phyloP scores from a whole-genome alignment of 345 rosid genomes.

The Salix viminalis region DNA sequence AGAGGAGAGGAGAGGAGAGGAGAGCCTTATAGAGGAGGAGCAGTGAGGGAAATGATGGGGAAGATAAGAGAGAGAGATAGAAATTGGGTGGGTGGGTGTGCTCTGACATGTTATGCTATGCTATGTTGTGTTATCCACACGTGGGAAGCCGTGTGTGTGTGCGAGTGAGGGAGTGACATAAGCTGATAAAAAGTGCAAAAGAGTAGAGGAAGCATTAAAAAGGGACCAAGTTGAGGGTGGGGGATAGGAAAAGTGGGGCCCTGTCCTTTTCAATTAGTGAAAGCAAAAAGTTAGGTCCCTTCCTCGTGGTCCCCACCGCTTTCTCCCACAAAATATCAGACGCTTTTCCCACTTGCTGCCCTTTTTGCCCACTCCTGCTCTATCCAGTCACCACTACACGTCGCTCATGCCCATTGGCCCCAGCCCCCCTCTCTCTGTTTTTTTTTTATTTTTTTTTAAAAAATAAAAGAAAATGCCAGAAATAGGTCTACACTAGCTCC shows the following conservation, averaged over 20 bases:
- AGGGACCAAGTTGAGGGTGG: conserved; percentile 15
- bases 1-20: neutral
- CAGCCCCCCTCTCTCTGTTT: too few species aligned
- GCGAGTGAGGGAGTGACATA: conserved; percentile 27
- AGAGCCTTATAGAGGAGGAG: neutral
- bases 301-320: neutral
- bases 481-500: too few species aligned
- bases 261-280: conserved; percentile 37
- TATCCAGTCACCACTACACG: too few species aligned
- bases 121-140: too few species aligned
- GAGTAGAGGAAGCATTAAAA: conserved; percentile 9
- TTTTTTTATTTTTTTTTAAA: too few species aligned
- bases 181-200: conserved; percentile 49
- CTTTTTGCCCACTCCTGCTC: too few species aligned
- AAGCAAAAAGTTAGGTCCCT: conserved; percentile 19
- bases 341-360: too few species aligned
- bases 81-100: conserved; percentile 47
- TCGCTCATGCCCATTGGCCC: too few species aligned
- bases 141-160: neutral
- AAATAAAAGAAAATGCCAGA: too few species aligned
- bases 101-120: neutral
- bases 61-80: conserved; percentile 19
- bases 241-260: conserved; percentile 49
- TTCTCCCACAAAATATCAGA: too few species aligned
- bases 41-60: too few species aligned